These are phyloP conservation scores for Boletellus sp. DNA, from an alignment of 1,284 basidiomycete species.

Conservation along the genomic window DNA sequence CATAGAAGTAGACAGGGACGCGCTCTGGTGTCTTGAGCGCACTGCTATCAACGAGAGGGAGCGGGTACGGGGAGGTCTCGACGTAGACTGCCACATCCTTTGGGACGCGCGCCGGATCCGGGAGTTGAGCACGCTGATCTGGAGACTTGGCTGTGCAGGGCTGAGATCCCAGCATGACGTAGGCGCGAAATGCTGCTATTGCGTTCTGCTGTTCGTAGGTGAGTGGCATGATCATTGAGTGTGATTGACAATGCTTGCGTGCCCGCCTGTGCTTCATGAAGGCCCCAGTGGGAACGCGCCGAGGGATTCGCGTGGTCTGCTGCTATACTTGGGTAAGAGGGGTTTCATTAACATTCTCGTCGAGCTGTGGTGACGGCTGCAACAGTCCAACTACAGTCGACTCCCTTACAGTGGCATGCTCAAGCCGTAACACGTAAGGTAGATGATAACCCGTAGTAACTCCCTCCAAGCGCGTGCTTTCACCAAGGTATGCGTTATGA, in stretches of 20 bases:
- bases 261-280: not conserved
- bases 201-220: not conserved
- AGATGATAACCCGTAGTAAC: no score
- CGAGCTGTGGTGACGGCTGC: no score
- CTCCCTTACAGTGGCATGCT: no score
- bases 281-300: no score
- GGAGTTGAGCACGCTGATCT: conserved; percentile 6
- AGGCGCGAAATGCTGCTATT: not conserved
- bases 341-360: no score
- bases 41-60: conserved; percentile 1
- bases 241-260: not conserved
- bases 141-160: not conserved
- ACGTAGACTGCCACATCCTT: conserved; percentile 4
- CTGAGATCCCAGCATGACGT: no score
- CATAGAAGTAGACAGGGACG: conserved; percentile 16
- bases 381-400: no score
- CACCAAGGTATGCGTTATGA: no score
- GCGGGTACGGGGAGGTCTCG: conserved; percentile 6
- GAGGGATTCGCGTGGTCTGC: no score
- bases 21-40: conserved; percentile 9
- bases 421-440: no score
- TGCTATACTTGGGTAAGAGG: no score
- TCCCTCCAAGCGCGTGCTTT: no score
- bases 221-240: not conserved
- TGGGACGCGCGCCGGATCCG: conserved; percentile 1